Conservation (phyloP, 176 grass and related monocot species). For the Triticum dicoccoides region DNA sequence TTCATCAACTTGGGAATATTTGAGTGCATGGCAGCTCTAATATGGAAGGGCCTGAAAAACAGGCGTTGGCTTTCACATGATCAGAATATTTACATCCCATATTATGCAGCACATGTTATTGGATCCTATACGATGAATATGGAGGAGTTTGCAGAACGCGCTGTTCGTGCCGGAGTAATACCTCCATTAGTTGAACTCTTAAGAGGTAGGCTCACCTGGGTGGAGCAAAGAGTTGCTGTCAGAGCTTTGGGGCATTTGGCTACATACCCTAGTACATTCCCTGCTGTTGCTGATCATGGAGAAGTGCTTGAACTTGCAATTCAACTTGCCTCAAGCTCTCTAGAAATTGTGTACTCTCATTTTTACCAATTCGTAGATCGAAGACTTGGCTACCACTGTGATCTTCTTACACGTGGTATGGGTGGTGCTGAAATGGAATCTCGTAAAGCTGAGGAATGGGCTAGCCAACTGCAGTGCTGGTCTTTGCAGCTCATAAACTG, state of each 20-base stretch:
- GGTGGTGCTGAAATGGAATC: constrained; percentile 98
- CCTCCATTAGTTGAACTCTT: constrained; percentile 94
- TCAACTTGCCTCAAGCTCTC: constrained; percentile 87
- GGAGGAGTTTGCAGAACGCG: constrained; percentile 91
- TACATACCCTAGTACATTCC: constrained; percentile 86
- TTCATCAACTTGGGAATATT: constrained; percentile 96
- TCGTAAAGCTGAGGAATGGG: constrained; percentile 99
- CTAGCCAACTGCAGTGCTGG: constrained; percentile 98
- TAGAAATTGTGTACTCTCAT: constrained; percentile 99
- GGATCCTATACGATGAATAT: constrained; percentile 99
- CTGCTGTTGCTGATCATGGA: constrained; percentile 81
- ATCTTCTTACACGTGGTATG: constrained; percentile 97
- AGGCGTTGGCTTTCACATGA: constrained; percentile 95
- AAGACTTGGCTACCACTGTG: constrained; percentile 89
- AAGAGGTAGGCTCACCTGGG: constrained; percentile 97
- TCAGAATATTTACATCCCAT: constrained; percentile 98
- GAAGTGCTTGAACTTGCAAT: constrained; percentile 98
- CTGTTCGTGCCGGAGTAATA: constrained; percentile 88
- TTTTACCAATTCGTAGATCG: constrained; percentile 92
- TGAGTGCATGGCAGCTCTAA: constrained; percentile 94
- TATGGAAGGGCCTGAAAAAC: constrained; percentile 99
- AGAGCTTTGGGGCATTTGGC: constrained; percentile 96
- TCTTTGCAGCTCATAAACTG: constrained; percentile 98
- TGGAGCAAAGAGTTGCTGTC: constrained; percentile 96
- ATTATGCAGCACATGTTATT: constrained; percentile 98